phyloP scores from a whole-genome alignment of 306 rosid genomes.

The Ochetophila trinervis region DNA sequence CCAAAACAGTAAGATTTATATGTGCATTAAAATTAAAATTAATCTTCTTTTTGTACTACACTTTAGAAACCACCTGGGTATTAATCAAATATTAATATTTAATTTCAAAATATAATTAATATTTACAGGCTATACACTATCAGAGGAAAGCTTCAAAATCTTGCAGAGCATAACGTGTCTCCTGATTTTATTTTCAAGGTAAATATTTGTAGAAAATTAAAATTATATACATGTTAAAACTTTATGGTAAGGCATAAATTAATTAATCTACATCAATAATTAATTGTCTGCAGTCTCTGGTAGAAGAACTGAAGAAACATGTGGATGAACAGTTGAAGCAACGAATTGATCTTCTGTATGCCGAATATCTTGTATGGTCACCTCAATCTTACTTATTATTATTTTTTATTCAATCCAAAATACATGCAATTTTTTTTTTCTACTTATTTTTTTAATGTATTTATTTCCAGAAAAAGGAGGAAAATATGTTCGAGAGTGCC shows the following conservation, averaged over 20 bases:
- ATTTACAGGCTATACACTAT: constrained; percentile 49
- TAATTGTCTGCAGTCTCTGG: constrained; percentile 36
- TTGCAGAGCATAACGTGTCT: constrained; percentile 53
- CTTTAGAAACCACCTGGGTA: too few species aligned
- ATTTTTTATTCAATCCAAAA: background rate
- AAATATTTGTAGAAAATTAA: too few species aligned
- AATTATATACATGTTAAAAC: background rate
- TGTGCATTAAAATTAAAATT: too few species aligned
- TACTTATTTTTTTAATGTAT: background rate
- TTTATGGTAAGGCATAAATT: too few species aligned
- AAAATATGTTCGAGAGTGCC: constrained; percentile 32
- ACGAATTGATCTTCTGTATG: constrained; percentile 45
- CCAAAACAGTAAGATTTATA: constrained; percentile 61
- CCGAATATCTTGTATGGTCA: constrained; percentile 51
- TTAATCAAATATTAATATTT: too few species aligned
- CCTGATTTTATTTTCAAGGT: constrained; percentile 60
- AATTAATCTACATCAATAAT: background rate
- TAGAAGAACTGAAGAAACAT: constrained; percentile 37
- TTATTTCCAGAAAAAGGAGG: constrained; percentile 34
- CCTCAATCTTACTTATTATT: background rate
- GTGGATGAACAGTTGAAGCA: constrained; percentile 34
- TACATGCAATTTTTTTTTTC: background rate
- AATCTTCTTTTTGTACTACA: too few species aligned
- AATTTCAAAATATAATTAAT: background rate
- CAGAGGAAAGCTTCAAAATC: constrained; percentile 63